phyloP scores from a whole-genome alignment of 768 basidiomycete genomes.

The Coprinopsis sp. region DNA sequence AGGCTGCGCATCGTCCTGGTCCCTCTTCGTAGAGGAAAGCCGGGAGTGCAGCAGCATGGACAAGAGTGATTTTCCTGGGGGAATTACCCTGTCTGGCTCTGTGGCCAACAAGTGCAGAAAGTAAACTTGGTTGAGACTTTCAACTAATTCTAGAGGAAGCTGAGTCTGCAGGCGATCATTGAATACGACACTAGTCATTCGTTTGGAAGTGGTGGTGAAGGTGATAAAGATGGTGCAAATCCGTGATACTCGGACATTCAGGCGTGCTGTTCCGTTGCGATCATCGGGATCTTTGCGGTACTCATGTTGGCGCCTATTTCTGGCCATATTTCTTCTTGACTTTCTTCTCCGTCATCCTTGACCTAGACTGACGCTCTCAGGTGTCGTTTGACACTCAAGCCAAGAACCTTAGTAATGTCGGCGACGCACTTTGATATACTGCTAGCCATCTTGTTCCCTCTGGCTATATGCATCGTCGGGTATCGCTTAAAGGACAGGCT shows the following conservation, averaged over 20 bases:
- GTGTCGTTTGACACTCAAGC: neutral
- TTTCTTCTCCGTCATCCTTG: no score
- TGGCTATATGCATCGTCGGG: constrained; percentile 29
- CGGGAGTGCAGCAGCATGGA: constrained; percentile 48
- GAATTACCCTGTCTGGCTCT: constrained; percentile 55
- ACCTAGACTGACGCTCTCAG: no score
- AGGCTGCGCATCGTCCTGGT: constrained; percentile 8
- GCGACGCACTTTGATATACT: constrained; percentile 30
- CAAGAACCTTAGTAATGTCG: neutral
- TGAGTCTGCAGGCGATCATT: constrained; percentile 9
- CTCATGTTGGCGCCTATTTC: no score
- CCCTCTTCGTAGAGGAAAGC: constrained; percentile 13
- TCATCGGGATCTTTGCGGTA: no score
- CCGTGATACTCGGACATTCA: neutral
- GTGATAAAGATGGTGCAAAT: neutral
- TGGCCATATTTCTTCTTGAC: no score
- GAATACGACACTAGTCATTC: constrained; percentile 8
- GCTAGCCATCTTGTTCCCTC: constrained; percentile 35
- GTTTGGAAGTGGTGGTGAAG: no score
- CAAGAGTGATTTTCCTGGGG: constrained; percentile 67
- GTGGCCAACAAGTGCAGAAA: constrained; percentile 67
- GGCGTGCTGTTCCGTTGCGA: no score
- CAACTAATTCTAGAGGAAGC: constrained; percentile 53
- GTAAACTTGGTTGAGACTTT: constrained; percentile 54
- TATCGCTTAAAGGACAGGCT: constrained; percentile 20